Percentiles rank a stretch among this genome's conserved stretches.
These are phyloP conservation scores for Butyriboletus appendiculatus DNA, from an alignment of 1,284 basidiomycete species.

Conservation along the genomic window DNA sequence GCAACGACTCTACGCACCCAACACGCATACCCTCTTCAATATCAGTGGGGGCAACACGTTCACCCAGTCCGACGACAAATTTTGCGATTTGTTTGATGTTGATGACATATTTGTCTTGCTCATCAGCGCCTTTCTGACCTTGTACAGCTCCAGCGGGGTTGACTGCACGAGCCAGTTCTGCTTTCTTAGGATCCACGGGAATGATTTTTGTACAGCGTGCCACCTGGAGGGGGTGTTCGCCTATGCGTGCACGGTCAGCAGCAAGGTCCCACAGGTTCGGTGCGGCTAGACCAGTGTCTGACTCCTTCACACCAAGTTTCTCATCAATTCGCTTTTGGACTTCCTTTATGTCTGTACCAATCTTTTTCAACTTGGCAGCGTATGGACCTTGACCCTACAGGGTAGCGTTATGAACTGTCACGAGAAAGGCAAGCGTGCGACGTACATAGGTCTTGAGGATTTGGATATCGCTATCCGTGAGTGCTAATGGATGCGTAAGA, in stretches of 20 bases:
- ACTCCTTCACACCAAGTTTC: constrained; percentile 98
- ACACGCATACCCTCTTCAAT: constrained; percentile 99
- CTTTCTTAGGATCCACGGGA: constrained; percentile 70
- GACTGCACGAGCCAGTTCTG: constrained; percentile 71
- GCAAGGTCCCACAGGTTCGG: constrained; percentile 96
- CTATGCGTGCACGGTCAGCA: constrained; percentile 88
- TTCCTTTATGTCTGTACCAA: constrained; percentile 93
- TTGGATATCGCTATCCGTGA: constrained; percentile 99
- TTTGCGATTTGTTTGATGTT: constrained; percentile 99
- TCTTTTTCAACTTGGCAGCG: constrained; percentile 85
- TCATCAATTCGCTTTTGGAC: constrained; percentile 97
- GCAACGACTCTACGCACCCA: constrained; percentile 60
- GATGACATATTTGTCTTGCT: constrained; percentile 99
- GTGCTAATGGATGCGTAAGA: constrained; percentile 50
- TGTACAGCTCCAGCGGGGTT: constrained; percentile 75
- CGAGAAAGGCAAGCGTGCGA: background rate
- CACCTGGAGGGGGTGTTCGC: constrained; percentile 93
- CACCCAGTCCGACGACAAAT: constrained; percentile 97
- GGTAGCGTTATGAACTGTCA: background rate
- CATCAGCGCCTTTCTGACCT: constrained; percentile 89
- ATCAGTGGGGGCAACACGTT: constrained; percentile 96
- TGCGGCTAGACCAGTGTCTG: constrained; percentile 95
- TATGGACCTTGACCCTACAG: constrained; percentile 96
- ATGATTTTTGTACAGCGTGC: constrained; percentile 99
- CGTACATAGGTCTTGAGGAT: constrained; percentile 96